Evolutionary conservation across 345 rosid species (phyloP), one percentile per base, ranked within the genome.

Genomic region (Populus nigra): DNA sequence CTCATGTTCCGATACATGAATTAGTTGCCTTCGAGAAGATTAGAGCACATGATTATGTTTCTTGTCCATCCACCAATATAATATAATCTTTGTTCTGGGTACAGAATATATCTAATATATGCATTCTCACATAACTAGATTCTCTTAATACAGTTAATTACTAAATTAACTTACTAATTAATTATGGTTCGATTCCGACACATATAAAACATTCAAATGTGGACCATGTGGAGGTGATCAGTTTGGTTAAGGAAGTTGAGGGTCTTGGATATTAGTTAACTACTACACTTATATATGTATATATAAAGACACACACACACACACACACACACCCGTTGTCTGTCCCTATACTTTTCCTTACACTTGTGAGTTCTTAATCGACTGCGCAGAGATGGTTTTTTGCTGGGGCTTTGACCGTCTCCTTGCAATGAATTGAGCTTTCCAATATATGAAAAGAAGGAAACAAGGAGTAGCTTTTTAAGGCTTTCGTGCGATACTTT

Each of bases 51-150:
- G 82, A 81, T 76, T 45, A 47, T 35, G 13, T n/a, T 22, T 25
- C 70, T 17, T 67, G 43, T 15, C 39, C 27, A 0, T 18, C 38
- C 20, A 31, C 38, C 43, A 20, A 33, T 16, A 22, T 20, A 36
- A n/a, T 31, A 8, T 57, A 41, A 39, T 70, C 15, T 38, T 73
- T 76, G 38, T 50, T 70, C 68, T 43, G 36, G 77, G 43, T 70
- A 17, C 83, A 71, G 81, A 85, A 85, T 33, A 33, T 33, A 33
- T 74, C 83, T 70, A 73, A 71, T 67, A 41, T 41, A 9, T 68
- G 78, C 17, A 76, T 78, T 78, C 55, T 55, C 70, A 70, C 77
- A 71, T 61, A 62, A 61, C 69, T 72, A 65, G 63, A 73, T 69
- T 53, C 73, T 73, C 65, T 10, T 29, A 18, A 35, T 13, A 29